Conservation (phyloP, 2,329 filamentous ascomycete species). For the Sporothrix pallida region DNA sequence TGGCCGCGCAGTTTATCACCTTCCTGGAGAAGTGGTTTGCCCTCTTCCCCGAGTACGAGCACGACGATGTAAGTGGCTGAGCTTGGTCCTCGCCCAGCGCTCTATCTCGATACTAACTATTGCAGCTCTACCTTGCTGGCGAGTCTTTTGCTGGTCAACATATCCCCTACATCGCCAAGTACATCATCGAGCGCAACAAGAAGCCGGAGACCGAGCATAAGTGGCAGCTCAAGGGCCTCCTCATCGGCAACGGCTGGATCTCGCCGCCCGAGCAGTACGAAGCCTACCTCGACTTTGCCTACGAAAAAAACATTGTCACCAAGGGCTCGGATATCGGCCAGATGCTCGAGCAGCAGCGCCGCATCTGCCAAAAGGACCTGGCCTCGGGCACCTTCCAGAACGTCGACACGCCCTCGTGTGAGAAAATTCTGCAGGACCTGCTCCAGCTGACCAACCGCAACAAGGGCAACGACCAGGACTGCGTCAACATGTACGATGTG, state of each 20-base stretch:
- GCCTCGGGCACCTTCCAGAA: slow-evolving; percentile 55
- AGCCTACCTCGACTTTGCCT: slow-evolving; percentile 81
- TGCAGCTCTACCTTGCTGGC: slow-evolving; percentile 89
- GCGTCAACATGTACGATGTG: slow-evolving; percentile 97
- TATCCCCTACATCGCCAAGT: slow-evolving; percentile 94
- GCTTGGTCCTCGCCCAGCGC: slow-evolving; percentile 5
- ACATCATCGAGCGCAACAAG: slow-evolving; percentile 87
- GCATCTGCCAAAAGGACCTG: slow-evolving; percentile 69
- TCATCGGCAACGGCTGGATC: slow-evolving; percentile 99
- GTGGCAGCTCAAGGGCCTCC: slow-evolving; percentile 83
- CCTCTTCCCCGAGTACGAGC: slow-evolving; percentile 88
- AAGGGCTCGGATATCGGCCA: slow-evolving; percentile 68
- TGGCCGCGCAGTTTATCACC: slow-evolving; percentile 84
- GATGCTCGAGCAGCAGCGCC: slow-evolving; percentile 70
- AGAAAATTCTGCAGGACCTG: slow-evolving; percentile 75
- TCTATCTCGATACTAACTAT: slow-evolving; percentile 39
- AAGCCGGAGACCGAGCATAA: slow-evolving; percentile 52
- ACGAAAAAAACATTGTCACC: slow-evolving; percentile 74
- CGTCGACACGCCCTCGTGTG: slow-evolving; percentile 75
- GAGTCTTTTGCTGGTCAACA: slow-evolving; percentile 97
- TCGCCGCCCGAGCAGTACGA: slow-evolving; percentile 88
- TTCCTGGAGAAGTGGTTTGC: slow-evolving; percentile 93
- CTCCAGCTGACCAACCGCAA: slow-evolving; percentile 65
- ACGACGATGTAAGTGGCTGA: slow-evolving; percentile 76
- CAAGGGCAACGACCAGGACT: slow-evolving; percentile 61